Evolutionary conservation across 1,284 basidiomycete genomes (phyloP), one percentile per base, ranked within the genome.

Genomic region (Tylopilus orsonianus): DNA sequence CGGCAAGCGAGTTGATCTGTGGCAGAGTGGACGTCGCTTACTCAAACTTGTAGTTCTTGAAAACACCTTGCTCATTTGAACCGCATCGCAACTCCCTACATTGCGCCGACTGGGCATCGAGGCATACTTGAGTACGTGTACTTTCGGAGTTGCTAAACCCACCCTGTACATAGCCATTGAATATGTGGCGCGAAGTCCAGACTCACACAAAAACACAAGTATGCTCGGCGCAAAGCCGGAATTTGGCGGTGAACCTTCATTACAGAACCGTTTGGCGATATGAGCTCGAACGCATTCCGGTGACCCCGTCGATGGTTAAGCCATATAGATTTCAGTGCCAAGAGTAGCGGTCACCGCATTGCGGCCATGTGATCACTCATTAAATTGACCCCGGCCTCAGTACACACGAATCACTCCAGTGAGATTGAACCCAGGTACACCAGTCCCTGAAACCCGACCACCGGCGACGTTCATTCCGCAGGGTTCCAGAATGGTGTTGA

Each of bases 71-170:
- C n/a, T n/a, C 85, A 53, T 0, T 74, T 80, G 60, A 85, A 80
- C 49, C 72, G 71, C 3, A 80, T 84, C 19, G 83, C 80, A 32
- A 85, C 78, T 1, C 81, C 82, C 82, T 85, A 24, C 16, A 20
- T 50, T 29, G 24, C 44, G 38, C 39, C n/a, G 33, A 20, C 23
- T 46, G 34, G 36, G 30, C 14, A 29, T 22, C 42, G 12, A 42
- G 22, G 20, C 22, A 36, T 35, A 24, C 40, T 20, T 5, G 24
- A 41, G 48, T 46, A 50, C 34, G 41, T 48, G 19, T 38, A 44
- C 77, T 58, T 53, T 81, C 81, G 56, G 81, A 83, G 62, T 83
- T 83, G 55, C 85, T 85, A 57, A 74, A 71, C 9, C 81, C 79
- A 37, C 81, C 81, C 78, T 81, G 32, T 26, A 32, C 9, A 32